A percentile compares a stretch with the other conserved stretches of the same genome.
Conservation (phyloP, 2,329 filamentous ascomycete species). For the Diaporthe ilicicola region DNA sequence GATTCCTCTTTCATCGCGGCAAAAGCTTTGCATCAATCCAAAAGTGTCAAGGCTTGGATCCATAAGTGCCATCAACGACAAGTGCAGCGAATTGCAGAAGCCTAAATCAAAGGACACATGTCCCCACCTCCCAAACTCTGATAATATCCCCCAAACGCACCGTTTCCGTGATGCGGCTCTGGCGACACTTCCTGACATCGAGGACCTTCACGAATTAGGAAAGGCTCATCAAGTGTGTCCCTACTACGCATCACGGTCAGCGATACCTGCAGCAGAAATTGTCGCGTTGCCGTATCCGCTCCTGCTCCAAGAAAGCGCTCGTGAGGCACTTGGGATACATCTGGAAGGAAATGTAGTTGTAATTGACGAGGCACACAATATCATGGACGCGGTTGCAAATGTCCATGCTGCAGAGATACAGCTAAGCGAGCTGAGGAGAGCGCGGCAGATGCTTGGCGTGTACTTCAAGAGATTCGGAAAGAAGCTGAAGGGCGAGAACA, state of each 20-base stretch:
- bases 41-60: constrained; percentile 76
- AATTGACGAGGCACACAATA: constrained; percentile 96
- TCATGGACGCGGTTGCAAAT: constrained; percentile 92
- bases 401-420: constrained; percentile 85
- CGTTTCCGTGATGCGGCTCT: constrained; percentile 87
- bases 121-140: constrained; percentile 78
- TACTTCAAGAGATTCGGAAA: constrained; percentile 92
- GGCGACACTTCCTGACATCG: constrained; percentile 89
- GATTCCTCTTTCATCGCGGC: constrained; percentile 83
- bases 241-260: constrained; percentile 92
- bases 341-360: constrained; percentile 91
- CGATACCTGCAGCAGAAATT: constrained; percentile 86
- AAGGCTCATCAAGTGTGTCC: constrained; percentile 85
- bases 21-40: constrained; percentile 89
- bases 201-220: constrained; percentile 84
- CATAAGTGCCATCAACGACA: constrained; percentile 88
- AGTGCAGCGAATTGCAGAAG: constrained; percentile 90
- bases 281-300: constrained; percentile 93
- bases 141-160: constrained; percentile 75
- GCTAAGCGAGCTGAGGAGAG: constrained; percentile 75
- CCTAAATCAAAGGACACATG: constrained; percentile 74
- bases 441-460: constrained; percentile 77
- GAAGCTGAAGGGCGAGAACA: constrained; percentile 87
- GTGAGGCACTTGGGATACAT: constrained; percentile 87
- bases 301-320: constrained; percentile 83